Evolutionary conservation across 345 rosid genomes (phyloP).

Genomic region (Streptanthus diversifolius): DNA sequence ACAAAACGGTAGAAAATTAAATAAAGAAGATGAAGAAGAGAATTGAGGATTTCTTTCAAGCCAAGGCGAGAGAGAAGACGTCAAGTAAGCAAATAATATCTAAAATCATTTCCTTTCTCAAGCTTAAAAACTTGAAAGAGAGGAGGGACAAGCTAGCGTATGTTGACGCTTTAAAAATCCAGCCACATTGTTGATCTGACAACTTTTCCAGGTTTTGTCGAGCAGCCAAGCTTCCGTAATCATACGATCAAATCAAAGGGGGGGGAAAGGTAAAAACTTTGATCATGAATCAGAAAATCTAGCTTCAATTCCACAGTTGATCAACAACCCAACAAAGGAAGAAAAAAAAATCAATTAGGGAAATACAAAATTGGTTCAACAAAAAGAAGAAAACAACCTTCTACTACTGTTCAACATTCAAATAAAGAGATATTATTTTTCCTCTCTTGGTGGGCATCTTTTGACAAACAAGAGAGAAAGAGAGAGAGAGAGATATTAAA

Average conservation of each 20-base stretch:
- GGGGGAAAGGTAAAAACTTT: slow-evolving; percentile 9
- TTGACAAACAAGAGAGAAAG: slow-evolving; percentile 19
- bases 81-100: slow-evolving; percentile 11
- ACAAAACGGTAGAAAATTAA: background rate
- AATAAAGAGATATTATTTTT: slow-evolving; percentile 12
- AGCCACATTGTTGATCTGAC: slow-evolving; percentile 36
- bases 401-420: slow-evolving; percentile 25
- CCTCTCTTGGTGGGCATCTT: slow-evolving; percentile 34
- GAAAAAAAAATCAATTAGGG: background rate
- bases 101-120: background rate
- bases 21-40: background rate
- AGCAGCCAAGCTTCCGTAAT: slow-evolving; percentile 11
- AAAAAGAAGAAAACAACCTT: background rate
- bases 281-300: slow-evolving; percentile 6
- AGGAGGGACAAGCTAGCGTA: slow-evolving; percentile 10
- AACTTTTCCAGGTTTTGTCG: slow-evolving; percentile 33
- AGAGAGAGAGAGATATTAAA: background rate
- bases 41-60: slow-evolving; percentile 38
- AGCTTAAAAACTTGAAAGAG: background rate
- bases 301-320: slow-evolving; percentile 23
- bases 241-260: slow-evolving; percentile 11
- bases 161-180: slow-evolving; percentile 10
- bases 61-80: slow-evolving; percentile 32
- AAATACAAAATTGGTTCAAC: background rate
- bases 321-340: slow-evolving; percentile 17